Conservation (phyloP, 108 stramenopile genomes). For the Discostella stelligeroides region DNA sequence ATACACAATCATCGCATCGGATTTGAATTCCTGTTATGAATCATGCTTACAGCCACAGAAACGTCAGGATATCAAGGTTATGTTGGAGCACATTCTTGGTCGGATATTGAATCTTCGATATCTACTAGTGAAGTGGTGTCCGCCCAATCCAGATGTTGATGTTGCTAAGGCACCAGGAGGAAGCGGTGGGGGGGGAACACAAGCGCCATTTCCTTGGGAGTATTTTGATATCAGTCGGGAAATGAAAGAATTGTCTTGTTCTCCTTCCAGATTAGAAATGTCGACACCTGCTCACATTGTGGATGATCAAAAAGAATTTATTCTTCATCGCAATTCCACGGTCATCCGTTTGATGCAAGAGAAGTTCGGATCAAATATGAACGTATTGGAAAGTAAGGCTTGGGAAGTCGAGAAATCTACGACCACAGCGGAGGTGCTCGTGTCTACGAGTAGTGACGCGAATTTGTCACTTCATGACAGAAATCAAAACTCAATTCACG, state of each 20-base stretch:
- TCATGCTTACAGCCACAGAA: slow-evolving; percentile 85
- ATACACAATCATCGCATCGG: slow-evolving; percentile 66
- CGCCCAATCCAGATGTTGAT: slow-evolving; percentile 68
- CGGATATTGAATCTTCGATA: slow-evolving; percentile 80
- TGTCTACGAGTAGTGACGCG: background rate
- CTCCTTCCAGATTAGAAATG: slow-evolving; percentile 76
- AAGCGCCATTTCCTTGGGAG: slow-evolving; percentile 79
- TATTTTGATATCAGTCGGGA: slow-evolving; percentile 74
- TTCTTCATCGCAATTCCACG: slow-evolving; percentile 48
- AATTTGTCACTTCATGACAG: background rate
- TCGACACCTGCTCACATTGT: slow-evolving; percentile 70
- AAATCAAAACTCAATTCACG: background rate
- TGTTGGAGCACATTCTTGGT: slow-evolving; percentile 75
- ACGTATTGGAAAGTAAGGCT: slow-evolving; percentile 6
- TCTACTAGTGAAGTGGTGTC: slow-evolving; percentile 85
- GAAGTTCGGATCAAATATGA: slow-evolving; percentile 49
- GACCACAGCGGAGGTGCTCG: background rate
- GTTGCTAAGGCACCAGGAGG: background rate
- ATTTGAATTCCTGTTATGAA: slow-evolving; percentile 76
- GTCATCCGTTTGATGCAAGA: slow-evolving; percentile 57
- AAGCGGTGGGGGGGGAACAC: background rate
- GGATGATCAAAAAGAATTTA: slow-evolving; percentile 48
- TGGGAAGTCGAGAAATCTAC: background rate
- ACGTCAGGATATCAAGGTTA: slow-evolving; percentile 72
- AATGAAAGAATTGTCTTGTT: slow-evolving; percentile 70